phyloP scores from a whole-genome alignment of 805 yeast genomes.

The Lipomyces yamadae region DNA sequence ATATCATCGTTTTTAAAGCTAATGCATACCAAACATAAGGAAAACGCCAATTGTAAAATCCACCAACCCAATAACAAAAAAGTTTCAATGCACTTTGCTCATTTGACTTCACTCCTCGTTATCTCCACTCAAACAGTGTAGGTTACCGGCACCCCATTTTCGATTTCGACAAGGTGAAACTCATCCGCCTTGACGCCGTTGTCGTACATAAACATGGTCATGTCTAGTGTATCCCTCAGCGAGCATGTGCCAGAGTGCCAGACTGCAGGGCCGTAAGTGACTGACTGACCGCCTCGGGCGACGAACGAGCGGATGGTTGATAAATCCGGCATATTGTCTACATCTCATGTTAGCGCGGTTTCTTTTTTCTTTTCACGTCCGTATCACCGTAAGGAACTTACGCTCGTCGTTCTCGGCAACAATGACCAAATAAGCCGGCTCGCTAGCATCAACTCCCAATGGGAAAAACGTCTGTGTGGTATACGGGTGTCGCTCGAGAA shows the following conservation, averaged over 20 bases:
- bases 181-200: constrained; percentile 28
- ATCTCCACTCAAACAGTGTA: background rate
- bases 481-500: constrained; percentile 87
- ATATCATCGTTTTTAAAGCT: background rate
- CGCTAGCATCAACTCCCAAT: constrained; percentile 65
- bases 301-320: constrained; percentile 65
- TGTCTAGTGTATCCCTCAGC: constrained; percentile 23
- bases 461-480: constrained; percentile 92
- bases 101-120: background rate
- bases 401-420: constrained; percentile 62
- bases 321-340: constrained; percentile 62
- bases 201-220: constrained; percentile 31
- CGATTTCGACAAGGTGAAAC: constrained; percentile 22
- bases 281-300: constrained; percentile 82
- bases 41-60: background rate
- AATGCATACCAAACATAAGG: background rate
- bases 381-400: constrained; percentile 46
- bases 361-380: background rate
- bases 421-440: constrained; percentile 72
- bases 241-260: constrained; percentile 30
- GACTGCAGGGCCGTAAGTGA: constrained; percentile 53
- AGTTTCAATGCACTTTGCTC: background rate
- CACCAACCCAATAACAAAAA: background rate
- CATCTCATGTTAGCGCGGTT: constrained; percentile 47
- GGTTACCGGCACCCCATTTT: constrained; percentile 11